Conservation (phyloP, 495 filamentous ascomycete species). For the Penicillium samsonianum region DNA sequence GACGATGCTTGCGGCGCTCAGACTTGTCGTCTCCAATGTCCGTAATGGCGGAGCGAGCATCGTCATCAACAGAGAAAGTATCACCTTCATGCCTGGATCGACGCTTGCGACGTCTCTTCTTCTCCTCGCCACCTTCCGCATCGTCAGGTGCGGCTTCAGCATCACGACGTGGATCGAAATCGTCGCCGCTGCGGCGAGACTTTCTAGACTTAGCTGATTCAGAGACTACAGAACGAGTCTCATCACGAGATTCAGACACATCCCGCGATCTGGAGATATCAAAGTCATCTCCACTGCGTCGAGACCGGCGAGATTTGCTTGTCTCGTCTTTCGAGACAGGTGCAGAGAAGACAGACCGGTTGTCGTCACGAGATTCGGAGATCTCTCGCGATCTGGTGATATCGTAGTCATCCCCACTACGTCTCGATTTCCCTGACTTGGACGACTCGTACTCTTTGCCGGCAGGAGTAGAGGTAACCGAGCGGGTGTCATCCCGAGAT, state of each 20-base stretch:
- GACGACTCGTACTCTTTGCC: neutral
- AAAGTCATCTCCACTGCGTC: no score
- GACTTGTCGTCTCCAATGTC: constrained; percentile 20
- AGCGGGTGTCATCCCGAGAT: neutral
- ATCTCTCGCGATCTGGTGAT: neutral
- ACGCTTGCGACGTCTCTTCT: constrained; percentile 24
- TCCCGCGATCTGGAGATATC: no score
- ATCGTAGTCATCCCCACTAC: constrained; percentile 2
- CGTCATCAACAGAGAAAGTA: constrained; percentile 4
- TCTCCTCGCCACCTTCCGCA: constrained; percentile 20
- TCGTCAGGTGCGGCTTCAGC: neutral
- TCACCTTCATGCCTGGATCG: constrained; percentile 19
- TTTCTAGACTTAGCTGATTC: no score
- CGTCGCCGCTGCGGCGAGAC: constrained; percentile 17
- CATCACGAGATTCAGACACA: no score
- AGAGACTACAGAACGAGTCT: no score
- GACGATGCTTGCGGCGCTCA: constrained; percentile 26
- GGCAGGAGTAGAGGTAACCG: neutral
- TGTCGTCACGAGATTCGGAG: neutral
- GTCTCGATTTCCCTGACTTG: neutral
- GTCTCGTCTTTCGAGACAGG: neutral
- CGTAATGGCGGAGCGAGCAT: constrained; percentile 18
- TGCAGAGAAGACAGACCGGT: neutral
- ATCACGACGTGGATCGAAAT: constrained; percentile 23
- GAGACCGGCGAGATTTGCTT: neutral